Percentiles rank a stretch among this genome's conserved stretches.
phyloP scores from a whole-genome alignment of 257 asterid species.

The Parsonsia alboflavescens region DNA sequence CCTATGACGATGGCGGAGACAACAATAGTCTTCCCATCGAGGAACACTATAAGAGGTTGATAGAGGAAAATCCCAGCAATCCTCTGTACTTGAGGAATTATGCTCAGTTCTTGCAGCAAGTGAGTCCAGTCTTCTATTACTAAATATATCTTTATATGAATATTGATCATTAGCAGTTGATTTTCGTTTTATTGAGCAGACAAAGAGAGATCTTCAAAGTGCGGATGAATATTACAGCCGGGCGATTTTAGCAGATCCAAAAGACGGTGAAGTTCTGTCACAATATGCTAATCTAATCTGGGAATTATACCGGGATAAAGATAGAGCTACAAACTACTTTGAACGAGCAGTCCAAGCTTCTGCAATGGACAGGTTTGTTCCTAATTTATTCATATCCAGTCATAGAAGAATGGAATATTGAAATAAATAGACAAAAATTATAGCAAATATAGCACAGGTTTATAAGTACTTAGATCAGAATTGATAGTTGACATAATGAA shows the following conservation, averaged over 20 bases:
- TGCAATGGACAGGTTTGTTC: conserved; percentile 49
- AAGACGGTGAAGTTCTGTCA: conserved; percentile 71
- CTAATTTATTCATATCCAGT: not conserved
- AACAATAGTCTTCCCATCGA: conserved; percentile 39
- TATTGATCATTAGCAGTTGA: not conserved
- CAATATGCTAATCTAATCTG: conserved; percentile 66
- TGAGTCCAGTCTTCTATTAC: conserved; percentile 8
- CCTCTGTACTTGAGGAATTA: conserved; percentile 71
- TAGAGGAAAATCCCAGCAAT: conserved; percentile 60
- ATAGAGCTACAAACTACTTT: conserved; percentile 52
- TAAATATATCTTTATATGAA: not conserved
- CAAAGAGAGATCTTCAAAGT: conserved; percentile 45
- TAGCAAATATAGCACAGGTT: too few relatives aligned
- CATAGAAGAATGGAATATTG: not conserved
- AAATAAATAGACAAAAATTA: too few relatives aligned
- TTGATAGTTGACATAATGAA: too few relatives aligned
- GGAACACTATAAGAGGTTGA: conserved; percentile 57
- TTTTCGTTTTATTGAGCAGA: conserved; percentile 23
- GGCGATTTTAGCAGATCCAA: conserved; percentile 75
- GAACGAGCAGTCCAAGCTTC: conserved; percentile 64
- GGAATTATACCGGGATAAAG: conserved; percentile 63
- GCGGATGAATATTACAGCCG: conserved; percentile 83
- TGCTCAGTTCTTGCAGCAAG: conserved; percentile 78
- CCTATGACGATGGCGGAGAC: conserved; percentile 46
- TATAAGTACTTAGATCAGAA: too few relatives aligned